Evolutionary conservation across 148 eudicot genomes (phyloP).

Genomic region (Nepenthes gracilis): DNA sequence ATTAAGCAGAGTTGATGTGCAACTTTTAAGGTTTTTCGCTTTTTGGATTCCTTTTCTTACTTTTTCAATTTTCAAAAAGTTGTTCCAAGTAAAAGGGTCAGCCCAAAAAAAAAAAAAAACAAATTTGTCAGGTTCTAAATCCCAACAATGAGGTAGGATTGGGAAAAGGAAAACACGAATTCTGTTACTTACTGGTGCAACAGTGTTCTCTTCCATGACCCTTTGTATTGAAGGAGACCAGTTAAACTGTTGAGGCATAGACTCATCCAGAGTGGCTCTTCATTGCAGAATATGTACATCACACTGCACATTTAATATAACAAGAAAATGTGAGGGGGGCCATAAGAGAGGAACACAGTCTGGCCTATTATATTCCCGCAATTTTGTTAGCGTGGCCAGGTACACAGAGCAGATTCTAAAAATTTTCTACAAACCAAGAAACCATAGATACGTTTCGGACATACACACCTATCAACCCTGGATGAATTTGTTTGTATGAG

Average conservation of each 20-base stretch:
- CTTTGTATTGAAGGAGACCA: constrained; percentile 66
- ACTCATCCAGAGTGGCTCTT: constrained; percentile 96
- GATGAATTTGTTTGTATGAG: too few relatives aligned
- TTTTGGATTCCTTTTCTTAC: too few relatives aligned
- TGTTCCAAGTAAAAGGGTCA: background rate
- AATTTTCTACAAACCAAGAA: background rate
- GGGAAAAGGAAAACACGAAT: constrained; percentile 2
- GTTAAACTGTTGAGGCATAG: constrained; percentile 50
- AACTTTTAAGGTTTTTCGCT: too few relatives aligned
- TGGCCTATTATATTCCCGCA: background rate
- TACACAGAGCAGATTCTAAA: too few relatives aligned
- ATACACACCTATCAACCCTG: too few relatives aligned
- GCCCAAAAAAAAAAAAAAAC: background rate
- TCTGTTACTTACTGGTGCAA: constrained; percentile 46
- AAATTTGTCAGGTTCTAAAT: constrained; percentile 1
- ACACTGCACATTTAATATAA: constrained; percentile 47
- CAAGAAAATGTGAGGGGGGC: constrained; percentile 1
- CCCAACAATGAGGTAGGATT: constrained; percentile 3
- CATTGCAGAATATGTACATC: constrained; percentile 94
- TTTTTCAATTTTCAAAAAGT: too few relatives aligned
- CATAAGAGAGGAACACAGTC: constrained; percentile 2
- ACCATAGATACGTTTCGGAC: too few relatives aligned
- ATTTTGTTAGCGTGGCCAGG: too few relatives aligned
- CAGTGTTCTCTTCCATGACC: constrained; percentile 85
- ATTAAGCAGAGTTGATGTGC: background rate